These are phyloP conservation scores for Ophiosphaerella herpotricha DNA, from an alignment of 2,329 filamentous ascomycete species.

Conservation along the genomic window DNA sequence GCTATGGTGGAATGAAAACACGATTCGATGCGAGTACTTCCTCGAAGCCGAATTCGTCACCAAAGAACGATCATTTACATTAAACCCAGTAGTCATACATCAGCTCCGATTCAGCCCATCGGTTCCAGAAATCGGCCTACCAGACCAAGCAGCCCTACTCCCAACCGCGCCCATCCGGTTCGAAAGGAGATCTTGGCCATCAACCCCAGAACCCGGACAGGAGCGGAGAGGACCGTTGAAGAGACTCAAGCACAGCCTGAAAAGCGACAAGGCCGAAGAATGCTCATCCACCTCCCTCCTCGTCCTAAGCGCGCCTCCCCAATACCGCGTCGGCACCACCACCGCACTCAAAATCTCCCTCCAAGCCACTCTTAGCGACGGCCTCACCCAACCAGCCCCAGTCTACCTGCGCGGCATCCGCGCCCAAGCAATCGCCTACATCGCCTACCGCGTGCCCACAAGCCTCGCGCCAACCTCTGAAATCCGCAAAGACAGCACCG, in stretches of 20 bases:
- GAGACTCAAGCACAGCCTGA: constrained; percentile 12
- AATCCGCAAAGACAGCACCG: constrained; percentile 8
- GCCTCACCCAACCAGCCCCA: constrained; percentile 8
- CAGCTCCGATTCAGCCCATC: constrained; percentile 24
- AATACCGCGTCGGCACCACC: constrained; percentile 16
- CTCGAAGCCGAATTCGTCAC: constrained; percentile 22
- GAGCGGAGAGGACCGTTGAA: constrained; percentile 9
- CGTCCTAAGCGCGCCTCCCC: constrained; percentile 12
- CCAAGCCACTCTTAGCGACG: constrained; percentile 9
- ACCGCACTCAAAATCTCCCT: constrained; percentile 19
- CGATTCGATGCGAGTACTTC: constrained; percentile 22
- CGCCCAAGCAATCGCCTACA: constrained; percentile 17
- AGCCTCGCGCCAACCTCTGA: constrained; percentile 9
- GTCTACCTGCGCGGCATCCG: constrained; percentile 26
- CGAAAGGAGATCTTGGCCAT: constrained; percentile 13
- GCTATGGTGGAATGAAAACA: constrained; percentile 20
- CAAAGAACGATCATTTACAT: constrained; percentile 16
- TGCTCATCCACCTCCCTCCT: constrained; percentile 16
- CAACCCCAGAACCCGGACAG: constrained; percentile 10
- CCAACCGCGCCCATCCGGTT: constrained; percentile 14
- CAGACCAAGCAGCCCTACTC: constrained; percentile 3
- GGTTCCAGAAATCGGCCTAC: constrained; percentile 10
- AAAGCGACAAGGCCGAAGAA: constrained; percentile 13
- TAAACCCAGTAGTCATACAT: constrained; percentile 20
- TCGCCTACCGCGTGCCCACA: constrained; percentile 19